A percentile compares a stretch with the other conserved stretches of the same genome.
Evolutionary conservation across 2,329 filamentous ascomycete species (phyloP).

Genomic region (Bisporella sp.): DNA sequence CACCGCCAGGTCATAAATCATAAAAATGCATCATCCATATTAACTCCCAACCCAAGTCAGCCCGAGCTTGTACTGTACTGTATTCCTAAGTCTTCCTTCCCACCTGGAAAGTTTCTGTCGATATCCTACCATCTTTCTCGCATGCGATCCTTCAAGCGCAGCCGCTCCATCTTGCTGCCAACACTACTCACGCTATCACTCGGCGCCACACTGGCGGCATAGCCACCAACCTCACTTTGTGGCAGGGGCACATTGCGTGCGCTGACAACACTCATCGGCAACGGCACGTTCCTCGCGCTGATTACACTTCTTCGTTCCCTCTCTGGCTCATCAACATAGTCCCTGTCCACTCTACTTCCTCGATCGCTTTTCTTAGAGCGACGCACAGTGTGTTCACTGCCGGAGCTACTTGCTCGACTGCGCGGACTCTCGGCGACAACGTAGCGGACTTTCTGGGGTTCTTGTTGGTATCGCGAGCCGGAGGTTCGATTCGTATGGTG

Average conservation of each 20-base stretch:
- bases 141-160: constrained; percentile 18
- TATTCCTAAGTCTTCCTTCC: no score
- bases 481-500: background rate
- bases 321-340: background rate
- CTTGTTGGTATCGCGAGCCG: background rate
- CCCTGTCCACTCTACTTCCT: background rate
- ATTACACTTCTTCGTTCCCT: constrained; percentile 2
- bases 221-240: constrained; percentile 20
- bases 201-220: constrained; percentile 47
- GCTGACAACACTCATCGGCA: constrained; percentile 10
- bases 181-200: constrained; percentile 57
- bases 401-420: background rate
- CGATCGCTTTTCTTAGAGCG: background rate
- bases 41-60: no score
- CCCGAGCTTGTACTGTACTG: no score
- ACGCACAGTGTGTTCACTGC: background rate
- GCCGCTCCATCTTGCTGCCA: constrained; percentile 31
- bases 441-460: background rate
- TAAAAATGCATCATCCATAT: no score
- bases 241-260: constrained; percentile 18
- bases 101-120: constrained; percentile 1
- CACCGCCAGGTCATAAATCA: no score
- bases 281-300: constrained; percentile 11
- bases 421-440: background rate
- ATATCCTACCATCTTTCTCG: constrained; percentile 7